Evolutionary conservation across 345 rosid species (phyloP).

Genomic region (Rhizophora mangle): DNA sequence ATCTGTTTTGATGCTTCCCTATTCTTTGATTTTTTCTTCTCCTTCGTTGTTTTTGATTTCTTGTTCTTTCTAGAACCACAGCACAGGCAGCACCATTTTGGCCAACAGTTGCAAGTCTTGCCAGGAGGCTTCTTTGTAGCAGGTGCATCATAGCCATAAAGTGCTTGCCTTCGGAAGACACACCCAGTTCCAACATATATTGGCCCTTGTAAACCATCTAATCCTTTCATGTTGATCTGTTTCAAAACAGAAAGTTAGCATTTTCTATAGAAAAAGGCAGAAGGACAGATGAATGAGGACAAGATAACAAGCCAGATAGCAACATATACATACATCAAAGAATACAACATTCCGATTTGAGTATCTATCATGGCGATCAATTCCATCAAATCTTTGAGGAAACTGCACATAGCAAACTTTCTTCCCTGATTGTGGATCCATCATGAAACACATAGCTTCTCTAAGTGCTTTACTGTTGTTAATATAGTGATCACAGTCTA

Average conservation of each 20-base stretch:
- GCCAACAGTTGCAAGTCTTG: conserved; percentile 94
- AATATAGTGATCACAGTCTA: conserved; percentile 93
- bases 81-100: conserved; percentile 81
- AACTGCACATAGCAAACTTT: conserved; percentile 96
- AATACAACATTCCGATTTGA: conserved; percentile 91
- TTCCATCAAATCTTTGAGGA: conserved; percentile 99
- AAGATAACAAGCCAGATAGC: conserved; percentile 1
- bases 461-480: conserved; percentile 93
- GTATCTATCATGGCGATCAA: conserved; percentile 94
- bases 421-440: conserved; percentile 90
- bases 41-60: conserved; percentile 55
- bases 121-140: conserved; percentile 81
- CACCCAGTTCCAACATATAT: conserved; percentile 97
- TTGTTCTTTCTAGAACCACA: conserved; percentile 75
- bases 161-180: conserved; percentile 92
- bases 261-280: background rate
- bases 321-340: conserved; percentile 72
- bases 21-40: conserved; percentile 58
- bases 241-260: conserved; percentile 13
- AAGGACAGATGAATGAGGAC: conserved; percentile 2
- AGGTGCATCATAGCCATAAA: conserved; percentile 91
- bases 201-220: conserved; percentile 98
- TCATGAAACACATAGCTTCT: conserved; percentile 99
- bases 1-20: conserved; percentile 87
- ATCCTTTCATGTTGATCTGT: conserved; percentile 98